phyloP scores from a whole-genome alignment of 208 protist species.

The Leishmania tarentolae region DNA sequence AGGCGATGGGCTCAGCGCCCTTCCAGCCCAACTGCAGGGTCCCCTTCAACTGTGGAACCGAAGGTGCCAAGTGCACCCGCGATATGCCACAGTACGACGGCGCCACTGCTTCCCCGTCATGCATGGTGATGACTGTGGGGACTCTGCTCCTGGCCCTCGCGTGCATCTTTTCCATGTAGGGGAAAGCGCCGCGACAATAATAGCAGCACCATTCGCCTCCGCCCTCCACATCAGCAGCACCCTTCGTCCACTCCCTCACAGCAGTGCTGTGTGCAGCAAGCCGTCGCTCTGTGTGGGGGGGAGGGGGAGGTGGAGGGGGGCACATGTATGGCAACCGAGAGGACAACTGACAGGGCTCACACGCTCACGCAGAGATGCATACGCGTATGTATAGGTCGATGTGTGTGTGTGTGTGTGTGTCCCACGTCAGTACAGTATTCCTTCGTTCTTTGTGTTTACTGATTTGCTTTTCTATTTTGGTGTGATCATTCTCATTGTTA shows the following conservation, averaged over 20 bases:
- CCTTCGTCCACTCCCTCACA: background rate
- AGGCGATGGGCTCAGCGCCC: constrained; percentile 10
- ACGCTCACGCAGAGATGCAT: no score
- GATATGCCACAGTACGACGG: constrained; percentile 4
- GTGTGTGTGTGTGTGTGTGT: no score
- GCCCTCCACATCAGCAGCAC: background rate
- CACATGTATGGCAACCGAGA: background rate
- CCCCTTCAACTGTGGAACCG: background rate
- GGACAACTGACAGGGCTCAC: no score
- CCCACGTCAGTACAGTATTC: no score
- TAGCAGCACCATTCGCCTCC: background rate
- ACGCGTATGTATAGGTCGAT: no score
- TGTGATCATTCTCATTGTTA: background rate
- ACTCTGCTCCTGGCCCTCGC: background rate
- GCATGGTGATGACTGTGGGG: background rate
- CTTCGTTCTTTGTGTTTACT: no score
- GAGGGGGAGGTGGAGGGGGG: background rate
- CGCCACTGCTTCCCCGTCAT: background rate
- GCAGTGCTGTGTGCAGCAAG: background rate
- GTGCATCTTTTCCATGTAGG: background rate
- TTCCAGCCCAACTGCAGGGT: constrained; percentile 3
- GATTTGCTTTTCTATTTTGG: no score
- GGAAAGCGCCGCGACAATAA: background rate
- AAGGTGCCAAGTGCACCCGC: constrained; percentile 14
- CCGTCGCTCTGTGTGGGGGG: background rate